Conservation (phyloP, 768 basidiomycete species). For the Paxillus involutus region DNA sequence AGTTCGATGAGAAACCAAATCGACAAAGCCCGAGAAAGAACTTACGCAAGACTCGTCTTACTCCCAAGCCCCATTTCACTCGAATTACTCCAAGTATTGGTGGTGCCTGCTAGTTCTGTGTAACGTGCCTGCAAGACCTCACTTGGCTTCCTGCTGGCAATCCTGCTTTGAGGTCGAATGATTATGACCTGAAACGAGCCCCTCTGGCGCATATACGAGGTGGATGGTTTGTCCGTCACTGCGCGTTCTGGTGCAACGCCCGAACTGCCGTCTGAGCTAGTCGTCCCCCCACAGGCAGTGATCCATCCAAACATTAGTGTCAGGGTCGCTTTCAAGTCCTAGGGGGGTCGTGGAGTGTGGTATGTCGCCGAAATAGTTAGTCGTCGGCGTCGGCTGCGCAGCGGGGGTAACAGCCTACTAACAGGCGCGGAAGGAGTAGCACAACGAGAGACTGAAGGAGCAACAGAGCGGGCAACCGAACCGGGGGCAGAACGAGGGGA, state of each 20-base stretch:
- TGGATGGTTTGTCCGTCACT: slow-evolving; percentile 20
- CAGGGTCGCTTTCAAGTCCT: slow-evolving; percentile 13
- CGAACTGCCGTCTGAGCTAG: slow-evolving; percentile 19
- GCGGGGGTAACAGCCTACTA: too few species aligned
- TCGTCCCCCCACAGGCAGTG: not conserved
- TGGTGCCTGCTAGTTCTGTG: too few species aligned
- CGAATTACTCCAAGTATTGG: too few species aligned
- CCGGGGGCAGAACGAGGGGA: too few species aligned
- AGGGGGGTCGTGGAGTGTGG: slow-evolving; percentile 25
- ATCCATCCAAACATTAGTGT: slow-evolving; percentile 32
- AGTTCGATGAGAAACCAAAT: too few species aligned
- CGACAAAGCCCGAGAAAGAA: too few species aligned
- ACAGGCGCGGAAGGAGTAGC: slow-evolving; percentile 17
- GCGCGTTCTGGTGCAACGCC: slow-evolving; percentile 19
- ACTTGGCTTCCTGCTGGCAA: slow-evolving; percentile 27
- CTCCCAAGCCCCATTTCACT: too few species aligned
- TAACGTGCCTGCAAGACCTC: too few species aligned
- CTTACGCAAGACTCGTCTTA: too few species aligned
- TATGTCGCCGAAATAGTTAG: slow-evolving; percentile 24
- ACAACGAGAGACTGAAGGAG: too few species aligned
- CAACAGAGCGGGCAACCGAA: too few species aligned
- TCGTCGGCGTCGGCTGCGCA: not conserved
- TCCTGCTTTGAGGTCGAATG: slow-evolving; percentile 17
- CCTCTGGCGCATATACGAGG: slow-evolving; percentile 22
- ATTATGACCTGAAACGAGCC: slow-evolving; percentile 26